A percentile compares a stretch with the other conserved stretches of the same genome.
These are phyloP conservation scores for Meripilus lineatus DNA, from an alignment of 1,284 basidiomycete species.

Conservation along the genomic window DNA sequence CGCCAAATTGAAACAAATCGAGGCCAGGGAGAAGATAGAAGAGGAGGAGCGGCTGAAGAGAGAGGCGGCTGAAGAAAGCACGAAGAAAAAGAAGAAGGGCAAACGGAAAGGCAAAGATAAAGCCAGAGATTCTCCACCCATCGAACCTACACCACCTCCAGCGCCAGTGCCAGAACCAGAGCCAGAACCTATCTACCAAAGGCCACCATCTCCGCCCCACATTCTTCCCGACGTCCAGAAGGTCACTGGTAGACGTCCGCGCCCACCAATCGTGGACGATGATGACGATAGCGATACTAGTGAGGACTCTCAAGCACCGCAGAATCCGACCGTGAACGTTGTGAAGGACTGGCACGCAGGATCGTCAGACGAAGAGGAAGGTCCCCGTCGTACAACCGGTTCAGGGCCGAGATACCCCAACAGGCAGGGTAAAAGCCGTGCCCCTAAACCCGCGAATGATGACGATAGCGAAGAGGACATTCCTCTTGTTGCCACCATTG, in stretches of 20 bases:
- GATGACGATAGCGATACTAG: conserved; percentile 47
- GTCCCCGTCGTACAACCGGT: conserved; percentile 49
- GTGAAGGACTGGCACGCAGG: conserved; percentile 51
- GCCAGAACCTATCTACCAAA: not conserved
- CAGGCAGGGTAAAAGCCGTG: conserved; percentile 18
- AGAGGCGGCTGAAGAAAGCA: conserved; percentile 41
- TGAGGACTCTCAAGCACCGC: conserved; percentile 30
- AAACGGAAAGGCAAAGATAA: conserved; percentile 34
- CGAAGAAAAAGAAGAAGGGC: conserved; percentile 34
- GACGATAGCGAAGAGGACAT: conserved; percentile 69
- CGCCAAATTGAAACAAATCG: conserved; percentile 66
- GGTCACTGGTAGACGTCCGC: conserved; percentile 34
- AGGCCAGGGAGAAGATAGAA: conserved; percentile 54
- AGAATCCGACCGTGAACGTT: conserved; percentile 17
- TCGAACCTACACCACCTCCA: not conserved
- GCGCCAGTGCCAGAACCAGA: conserved; percentile 2
- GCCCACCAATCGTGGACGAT: conserved; percentile 41
- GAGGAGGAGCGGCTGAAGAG: conserved; percentile 40
- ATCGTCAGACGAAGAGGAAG: conserved; percentile 59
- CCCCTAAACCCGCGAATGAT: conserved; percentile 15
- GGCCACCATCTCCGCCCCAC: conserved; percentile 34
- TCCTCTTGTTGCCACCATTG: conserved; percentile 62
- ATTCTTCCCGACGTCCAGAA: conserved; percentile 51
- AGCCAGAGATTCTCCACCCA: conserved; percentile 11
- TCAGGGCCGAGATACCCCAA: conserved; percentile 46